Evolutionary conservation across 2,329 filamentous ascomycete genomes (phyloP).

Genomic region (Fusarium agapanthi): DNA sequence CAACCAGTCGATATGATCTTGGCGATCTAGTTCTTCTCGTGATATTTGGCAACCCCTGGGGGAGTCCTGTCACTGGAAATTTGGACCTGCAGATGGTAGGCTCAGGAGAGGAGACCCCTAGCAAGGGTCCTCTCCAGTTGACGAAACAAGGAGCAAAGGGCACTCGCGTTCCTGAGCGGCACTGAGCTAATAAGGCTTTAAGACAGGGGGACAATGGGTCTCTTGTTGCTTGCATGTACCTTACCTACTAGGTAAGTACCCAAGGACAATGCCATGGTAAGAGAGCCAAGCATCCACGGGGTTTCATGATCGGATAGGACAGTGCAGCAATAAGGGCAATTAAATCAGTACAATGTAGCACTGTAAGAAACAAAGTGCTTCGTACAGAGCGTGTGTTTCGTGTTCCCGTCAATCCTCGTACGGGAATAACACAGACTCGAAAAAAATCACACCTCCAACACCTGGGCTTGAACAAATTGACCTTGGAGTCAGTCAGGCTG

Average conservation of each 20-base stretch:
- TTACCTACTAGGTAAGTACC: background rate
- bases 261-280: background rate
- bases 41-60: slow-evolving; percentile 7
- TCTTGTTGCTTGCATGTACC: slow-evolving; percentile 19
- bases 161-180: slow-evolving; percentile 23
- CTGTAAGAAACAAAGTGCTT: background rate
- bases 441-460: background rate
- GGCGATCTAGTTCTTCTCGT: background rate
- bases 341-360: background rate
- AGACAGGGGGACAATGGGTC: slow-evolving; percentile 19
- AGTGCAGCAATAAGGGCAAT: background rate
- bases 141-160: slow-evolving; percentile 34
- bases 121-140: slow-evolving; percentile 33
- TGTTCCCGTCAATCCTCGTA: background rate
- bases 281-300: background rate
- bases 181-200: slow-evolving; percentile 17
- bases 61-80: slow-evolving; percentile 39
- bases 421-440: slow-evolving; percentile 11
- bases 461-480: slow-evolving; percentile 5
- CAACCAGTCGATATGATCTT: background rate
- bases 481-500: slow-evolving; percentile 3
- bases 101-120: slow-evolving; percentile 35
- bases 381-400: background rate
- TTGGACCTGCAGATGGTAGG: slow-evolving; percentile 42
- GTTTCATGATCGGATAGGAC: background rate